phyloP scores from a whole-genome alignment of 768 basidiomycete species.

The Amanita inopinata region DNA sequence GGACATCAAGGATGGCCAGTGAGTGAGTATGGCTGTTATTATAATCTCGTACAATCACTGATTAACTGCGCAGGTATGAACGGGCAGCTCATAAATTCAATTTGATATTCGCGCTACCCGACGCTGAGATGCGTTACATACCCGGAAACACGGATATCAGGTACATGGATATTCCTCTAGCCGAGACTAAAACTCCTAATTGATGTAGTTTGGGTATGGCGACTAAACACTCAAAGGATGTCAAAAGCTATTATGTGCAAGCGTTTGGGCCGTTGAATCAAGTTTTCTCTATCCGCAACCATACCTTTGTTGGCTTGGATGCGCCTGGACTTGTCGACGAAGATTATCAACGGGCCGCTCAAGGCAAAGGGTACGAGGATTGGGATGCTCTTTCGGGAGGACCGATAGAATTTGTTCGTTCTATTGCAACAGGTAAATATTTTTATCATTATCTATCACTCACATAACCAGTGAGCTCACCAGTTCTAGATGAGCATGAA shows the following conservation, averaged over 20 bases:
- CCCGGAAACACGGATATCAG: constrained; percentile 82
- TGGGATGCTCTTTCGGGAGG: constrained; percentile 49
- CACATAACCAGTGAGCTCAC: constrained; percentile 4
- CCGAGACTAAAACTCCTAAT: neutral
- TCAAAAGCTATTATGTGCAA: constrained; percentile 47
- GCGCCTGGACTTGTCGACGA: constrained; percentile 78
- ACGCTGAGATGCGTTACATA: constrained; percentile 41
- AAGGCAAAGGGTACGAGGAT: constrained; percentile 35
- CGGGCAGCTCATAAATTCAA: constrained; percentile 52
- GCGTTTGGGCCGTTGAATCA: constrained; percentile 66
- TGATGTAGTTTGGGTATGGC: constrained; percentile 43
- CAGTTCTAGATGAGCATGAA: constrained; percentile 18
- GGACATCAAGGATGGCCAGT: constrained; percentile 35
- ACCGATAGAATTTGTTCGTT: constrained; percentile 50
- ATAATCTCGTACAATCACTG: neutral
- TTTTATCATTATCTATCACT: neutral
- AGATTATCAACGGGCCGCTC: constrained; percentile 57
- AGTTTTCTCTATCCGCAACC: constrained; percentile 51
- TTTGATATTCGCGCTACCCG: constrained; percentile 41
- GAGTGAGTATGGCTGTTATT: constrained; percentile 22
- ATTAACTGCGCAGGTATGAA: constrained; percentile 39
- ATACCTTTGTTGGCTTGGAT: constrained; percentile 64
- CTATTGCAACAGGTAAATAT: constrained; percentile 29
- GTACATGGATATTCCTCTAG: constrained; percentile 22
- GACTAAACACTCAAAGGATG: constrained; percentile 37